These are phyloP conservation scores for Schwanniomyces sp. DNA, from an alignment of 805 yeast species.

Conservation along the genomic window DNA sequence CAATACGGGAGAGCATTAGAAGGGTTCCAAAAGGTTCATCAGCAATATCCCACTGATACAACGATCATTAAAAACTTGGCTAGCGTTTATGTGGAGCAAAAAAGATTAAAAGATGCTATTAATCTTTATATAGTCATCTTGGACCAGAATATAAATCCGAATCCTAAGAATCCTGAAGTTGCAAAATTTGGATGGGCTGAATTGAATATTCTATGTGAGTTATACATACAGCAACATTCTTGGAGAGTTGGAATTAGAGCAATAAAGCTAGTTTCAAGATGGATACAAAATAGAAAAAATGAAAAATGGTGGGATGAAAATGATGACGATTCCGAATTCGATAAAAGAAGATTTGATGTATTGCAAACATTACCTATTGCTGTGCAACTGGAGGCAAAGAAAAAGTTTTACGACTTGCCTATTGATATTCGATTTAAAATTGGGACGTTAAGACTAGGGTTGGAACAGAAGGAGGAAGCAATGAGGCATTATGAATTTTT, in stretches of 20 bases:
- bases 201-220: slow-evolving; percentile 77
- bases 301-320: slow-evolving; percentile 68
- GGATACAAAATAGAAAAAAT: slow-evolving; percentile 71
- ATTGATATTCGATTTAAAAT: slow-evolving; percentile 84
- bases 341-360: slow-evolving; percentile 54
- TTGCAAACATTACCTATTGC: slow-evolving; percentile 22
- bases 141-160: slow-evolving; percentile 52
- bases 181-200: slow-evolving; percentile 85
- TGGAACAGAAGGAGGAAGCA: slow-evolving; percentile 69
- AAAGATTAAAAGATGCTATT: slow-evolving; percentile 72
- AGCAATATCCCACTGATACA: slow-evolving; percentile 56
- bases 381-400: slow-evolving; percentile 12
- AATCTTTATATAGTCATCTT: slow-evolving; percentile 64
- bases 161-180: slow-evolving; percentile 16
- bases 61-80: slow-evolving; percentile 58
- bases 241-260: slow-evolving; percentile 63
- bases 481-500: slow-evolving; percentile 64
- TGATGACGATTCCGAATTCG: slow-evolving; percentile 80
- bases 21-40: slow-evolving; percentile 61
- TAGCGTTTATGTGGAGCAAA: slow-evolving; percentile 53
- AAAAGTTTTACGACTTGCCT: slow-evolving; percentile 54
- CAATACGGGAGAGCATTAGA: slow-evolving; percentile 72
- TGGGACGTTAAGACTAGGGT: slow-evolving; percentile 69
- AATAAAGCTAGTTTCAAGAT: slow-evolving; percentile 72
- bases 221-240: slow-evolving; percentile 68